Conservation (phyloP, 2,329 filamentous ascomycete genomes). For the Ceratocystis eucalypticola region DNA sequence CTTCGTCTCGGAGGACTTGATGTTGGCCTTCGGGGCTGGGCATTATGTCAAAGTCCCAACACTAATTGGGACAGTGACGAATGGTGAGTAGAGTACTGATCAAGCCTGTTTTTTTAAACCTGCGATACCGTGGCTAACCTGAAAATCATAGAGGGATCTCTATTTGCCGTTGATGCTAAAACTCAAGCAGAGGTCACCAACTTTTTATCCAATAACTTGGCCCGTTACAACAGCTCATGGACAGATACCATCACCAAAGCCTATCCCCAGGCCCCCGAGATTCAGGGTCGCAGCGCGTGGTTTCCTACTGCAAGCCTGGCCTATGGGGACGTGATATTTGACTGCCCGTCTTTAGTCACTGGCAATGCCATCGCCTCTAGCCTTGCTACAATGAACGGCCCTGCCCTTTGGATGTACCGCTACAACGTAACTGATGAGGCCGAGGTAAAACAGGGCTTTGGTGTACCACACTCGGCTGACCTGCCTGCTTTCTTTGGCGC, state of each 20-base stretch:
- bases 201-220: slow-evolving; percentile 38
- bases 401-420: slow-evolving; percentile 34
- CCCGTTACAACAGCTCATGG: slow-evolving; percentile 29
- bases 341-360: slow-evolving; percentile 31
- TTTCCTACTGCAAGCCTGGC: slow-evolving; percentile 32
- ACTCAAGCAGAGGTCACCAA: slow-evolving; percentile 26
- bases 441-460: slow-evolving; percentile 29
- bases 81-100: slow-evolving; percentile 28
- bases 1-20: slow-evolving; percentile 32
- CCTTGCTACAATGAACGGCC: slow-evolving; percentile 17
- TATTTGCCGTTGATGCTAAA: slow-evolving; percentile 31
- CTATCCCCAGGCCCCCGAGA: slow-evolving; percentile 29
- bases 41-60: slow-evolving; percentile 33
- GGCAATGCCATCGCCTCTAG: slow-evolving; percentile 23
- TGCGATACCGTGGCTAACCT: background rate
- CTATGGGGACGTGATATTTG: slow-evolving; percentile 35
- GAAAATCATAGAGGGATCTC: slow-evolving; percentile 31
- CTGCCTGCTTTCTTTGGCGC: slow-evolving; percentile 37
- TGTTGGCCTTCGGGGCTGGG: slow-evolving; percentile 29
- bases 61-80: slow-evolving; percentile 32
- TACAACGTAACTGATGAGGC: slow-evolving; percentile 35
- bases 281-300: slow-evolving; percentile 31
- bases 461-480: slow-evolving; percentile 38
- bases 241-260: slow-evolving; percentile 26
- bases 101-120: background rate